A percentile compares a stretch with the other conserved stretches of the same genome.
Evolutionary conservation across 441 rosid genomes (phyloP).

Genomic region (Mallotus japonicus): DNA sequence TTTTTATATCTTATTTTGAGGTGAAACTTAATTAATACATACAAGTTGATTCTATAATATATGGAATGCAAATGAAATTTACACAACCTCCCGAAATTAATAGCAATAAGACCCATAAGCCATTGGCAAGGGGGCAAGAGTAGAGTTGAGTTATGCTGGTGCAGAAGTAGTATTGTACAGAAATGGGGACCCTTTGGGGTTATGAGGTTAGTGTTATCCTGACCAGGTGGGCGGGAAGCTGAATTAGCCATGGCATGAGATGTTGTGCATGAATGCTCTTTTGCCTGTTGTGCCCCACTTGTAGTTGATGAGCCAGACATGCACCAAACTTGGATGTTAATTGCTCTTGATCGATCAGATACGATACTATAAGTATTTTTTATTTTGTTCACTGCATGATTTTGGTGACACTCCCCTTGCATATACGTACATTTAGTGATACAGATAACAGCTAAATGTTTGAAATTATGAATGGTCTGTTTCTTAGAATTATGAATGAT

Average conservation of each 20-base stretch:
- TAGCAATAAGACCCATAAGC: neutral
- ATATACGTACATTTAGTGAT: neutral
- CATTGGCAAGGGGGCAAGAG: neutral
- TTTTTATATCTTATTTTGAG: too few species aligned
- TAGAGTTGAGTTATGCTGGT: neutral
- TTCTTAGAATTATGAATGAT: neutral
- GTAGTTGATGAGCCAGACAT: conserved; percentile 9
- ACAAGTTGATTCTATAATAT: too few species aligned
- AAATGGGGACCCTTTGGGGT: neutral
- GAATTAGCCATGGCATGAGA: conserved; percentile 8
- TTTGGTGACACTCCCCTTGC: conserved; percentile 10
- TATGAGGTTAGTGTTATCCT: neutral
- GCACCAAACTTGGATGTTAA: neutral
- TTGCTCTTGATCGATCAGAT: neutral
- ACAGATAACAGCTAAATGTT: neutral
- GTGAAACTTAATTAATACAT: too few species aligned
- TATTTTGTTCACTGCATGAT: neutral
- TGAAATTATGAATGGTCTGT: neutral
- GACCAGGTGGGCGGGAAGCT: neutral
- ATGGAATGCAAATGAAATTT: too few species aligned
- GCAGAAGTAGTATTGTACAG: neutral
- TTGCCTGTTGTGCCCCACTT: neutral
- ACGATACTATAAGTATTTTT: neutral
- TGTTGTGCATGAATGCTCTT: conserved; percentile 4
- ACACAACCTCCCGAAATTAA: too few species aligned